Conservation (phyloP, 352 stramenopile species). For the Pythium periplocum region DNA sequence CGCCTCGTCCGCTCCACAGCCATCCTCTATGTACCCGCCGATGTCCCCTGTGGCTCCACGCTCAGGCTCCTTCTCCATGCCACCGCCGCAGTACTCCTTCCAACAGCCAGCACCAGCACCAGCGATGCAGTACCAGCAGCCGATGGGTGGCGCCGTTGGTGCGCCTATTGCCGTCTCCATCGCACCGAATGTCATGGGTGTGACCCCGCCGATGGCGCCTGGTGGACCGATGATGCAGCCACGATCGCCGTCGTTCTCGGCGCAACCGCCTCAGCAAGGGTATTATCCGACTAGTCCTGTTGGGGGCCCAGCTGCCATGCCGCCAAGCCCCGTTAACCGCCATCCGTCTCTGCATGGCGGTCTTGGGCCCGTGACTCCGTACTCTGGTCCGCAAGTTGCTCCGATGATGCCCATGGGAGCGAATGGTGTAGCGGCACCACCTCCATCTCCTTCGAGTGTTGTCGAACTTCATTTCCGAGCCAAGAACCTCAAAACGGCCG, state of each 20-base stretch:
- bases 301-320: too few species aligned
- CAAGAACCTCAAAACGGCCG: slow-evolving; percentile 64
- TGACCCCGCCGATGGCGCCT: too few species aligned
- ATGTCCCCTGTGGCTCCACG: not conserved
- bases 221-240: not conserved
- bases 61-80: not conserved
- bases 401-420: slow-evolving; percentile 12
- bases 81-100: not conserved
- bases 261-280: slow-evolving; percentile 2
- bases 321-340: not conserved
- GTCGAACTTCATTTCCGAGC: slow-evolving; percentile 66
- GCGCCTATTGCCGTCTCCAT: slow-evolving; percentile 7
- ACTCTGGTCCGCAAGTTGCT: slow-evolving; percentile 10
- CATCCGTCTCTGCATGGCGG: slow-evolving; percentile 15
- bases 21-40: not conserved
- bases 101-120: not conserved
- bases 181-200: too few species aligned
- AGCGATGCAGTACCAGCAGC: slow-evolving; percentile 6
- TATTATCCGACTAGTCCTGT: not conserved
- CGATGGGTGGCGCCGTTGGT: slow-evolving; percentile 4
- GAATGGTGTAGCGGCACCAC: slow-evolving; percentile 9
- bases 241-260: not conserved
- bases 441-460: slow-evolving; percentile 44
- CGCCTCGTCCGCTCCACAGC: not conserved
- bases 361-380: slow-evolving; percentile 13